Evolutionary conservation across 805 yeast species (phyloP).

Genomic region (Hanseniaspora jakobsenii): DNA sequence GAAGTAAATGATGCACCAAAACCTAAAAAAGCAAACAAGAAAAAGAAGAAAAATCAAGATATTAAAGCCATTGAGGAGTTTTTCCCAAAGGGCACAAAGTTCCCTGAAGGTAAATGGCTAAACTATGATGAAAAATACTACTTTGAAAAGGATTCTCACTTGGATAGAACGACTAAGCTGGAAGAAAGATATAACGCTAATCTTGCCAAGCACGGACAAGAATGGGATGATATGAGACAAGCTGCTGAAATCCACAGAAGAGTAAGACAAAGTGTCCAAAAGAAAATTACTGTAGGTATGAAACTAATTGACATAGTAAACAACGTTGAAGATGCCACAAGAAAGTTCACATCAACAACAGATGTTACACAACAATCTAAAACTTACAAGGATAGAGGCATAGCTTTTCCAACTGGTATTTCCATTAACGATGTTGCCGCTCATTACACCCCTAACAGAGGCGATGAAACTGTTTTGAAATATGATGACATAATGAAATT

Average conservation of each 20-base stretch:
- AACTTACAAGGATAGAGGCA: constrained; percentile 49
- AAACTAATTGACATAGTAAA: constrained; percentile 81
- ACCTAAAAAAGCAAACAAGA: constrained; percentile 40
- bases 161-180: constrained; percentile 69
- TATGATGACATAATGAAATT: constrained; percentile 93
- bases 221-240: constrained; percentile 80
- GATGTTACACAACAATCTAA: constrained; percentile 39
- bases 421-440: constrained; percentile 92
- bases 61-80: constrained; percentile 51
- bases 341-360: constrained; percentile 56
- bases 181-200: constrained; percentile 72
- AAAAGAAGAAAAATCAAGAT: constrained; percentile 42
- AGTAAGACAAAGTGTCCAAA: constrained; percentile 68
- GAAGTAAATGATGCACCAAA: background rate
- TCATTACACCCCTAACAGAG: constrained; percentile 93
- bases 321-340: constrained; percentile 70
- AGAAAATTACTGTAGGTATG: constrained; percentile 80
- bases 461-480: constrained; percentile 68
- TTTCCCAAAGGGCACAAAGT: constrained; percentile 52
- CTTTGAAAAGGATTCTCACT: constrained; percentile 41
- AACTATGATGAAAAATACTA: constrained; percentile 37
- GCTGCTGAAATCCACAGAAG: constrained; percentile 94
- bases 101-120: constrained; percentile 80
- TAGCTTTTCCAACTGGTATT: constrained; percentile 98
- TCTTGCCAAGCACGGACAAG: constrained; percentile 32